phyloP scores from a whole-genome alignment of 1,139 yeast species.

The Geotrichum siamense region DNA sequence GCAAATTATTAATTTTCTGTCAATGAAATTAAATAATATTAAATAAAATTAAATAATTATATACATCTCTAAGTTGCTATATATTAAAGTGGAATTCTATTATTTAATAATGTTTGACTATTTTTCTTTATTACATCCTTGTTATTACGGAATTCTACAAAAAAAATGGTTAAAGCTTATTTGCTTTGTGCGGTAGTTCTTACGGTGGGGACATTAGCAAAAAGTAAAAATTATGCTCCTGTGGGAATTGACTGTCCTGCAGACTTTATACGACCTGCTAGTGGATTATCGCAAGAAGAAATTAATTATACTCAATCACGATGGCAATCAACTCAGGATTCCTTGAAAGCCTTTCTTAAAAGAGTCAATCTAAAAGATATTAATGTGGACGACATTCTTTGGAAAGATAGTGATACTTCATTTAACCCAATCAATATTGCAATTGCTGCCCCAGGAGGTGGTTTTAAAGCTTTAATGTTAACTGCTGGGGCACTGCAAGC shows the following conservation, averaged over 20 bases:
- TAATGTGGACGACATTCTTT: conserved; percentile 43
- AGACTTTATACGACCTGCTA: conserved; percentile 25
- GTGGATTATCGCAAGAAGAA: conserved; percentile 23
- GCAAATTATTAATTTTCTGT: too few relatives aligned
- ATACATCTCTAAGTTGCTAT: too few relatives aligned
- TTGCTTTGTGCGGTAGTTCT: neutral
- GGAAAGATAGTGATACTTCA: conserved; percentile 26
- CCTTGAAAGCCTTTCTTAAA: conserved; percentile 49
- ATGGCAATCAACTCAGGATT: conserved; percentile 45
- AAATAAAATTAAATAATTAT: too few relatives aligned
- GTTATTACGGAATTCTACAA: too few relatives aligned
- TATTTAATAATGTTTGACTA: too few relatives aligned
- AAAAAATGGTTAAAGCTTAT: too few relatives aligned
- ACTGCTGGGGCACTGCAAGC: conserved; percentile 79
- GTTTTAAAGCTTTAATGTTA: conserved; percentile 69
- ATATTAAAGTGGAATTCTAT: too few relatives aligned
- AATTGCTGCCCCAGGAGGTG: conserved; percentile 74
- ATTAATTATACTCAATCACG: conserved; percentile 32
- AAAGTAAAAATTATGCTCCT: conserved; percentile 24
- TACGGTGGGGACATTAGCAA: neutral
- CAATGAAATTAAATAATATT: too few relatives aligned
- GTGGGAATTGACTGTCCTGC: conserved; percentile 26
- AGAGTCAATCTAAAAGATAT: conserved; percentile 55
- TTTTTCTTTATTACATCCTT: too few relatives aligned
- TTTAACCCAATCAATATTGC: conserved; percentile 39